Conservation (phyloP, 1,284 basidiomycete genomes). For the Sanghuangporus baumii region DNA sequence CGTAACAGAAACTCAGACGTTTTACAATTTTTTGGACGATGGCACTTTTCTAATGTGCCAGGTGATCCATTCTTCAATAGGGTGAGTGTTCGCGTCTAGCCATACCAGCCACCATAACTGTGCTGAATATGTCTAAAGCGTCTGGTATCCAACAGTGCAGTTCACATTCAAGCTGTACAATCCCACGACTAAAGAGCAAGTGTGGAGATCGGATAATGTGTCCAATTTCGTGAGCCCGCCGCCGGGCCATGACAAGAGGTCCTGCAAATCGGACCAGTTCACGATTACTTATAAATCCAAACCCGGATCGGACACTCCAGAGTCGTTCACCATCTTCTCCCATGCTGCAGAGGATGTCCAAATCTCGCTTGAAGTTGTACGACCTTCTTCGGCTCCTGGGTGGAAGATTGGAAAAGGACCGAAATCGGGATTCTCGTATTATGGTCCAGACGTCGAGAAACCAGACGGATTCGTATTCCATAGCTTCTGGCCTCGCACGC, state of each 20-base stretch:
- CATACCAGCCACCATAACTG: constrained; percentile 14
- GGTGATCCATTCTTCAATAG: constrained; percentile 92
- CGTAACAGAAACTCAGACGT: constrained; percentile 88
- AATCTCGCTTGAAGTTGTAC: constrained; percentile 69
- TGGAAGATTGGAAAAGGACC: constrained; percentile 91
- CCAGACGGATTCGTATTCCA: constrained; percentile 89
- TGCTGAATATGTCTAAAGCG: constrained; percentile 34
- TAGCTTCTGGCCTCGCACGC: constrained; percentile 83
- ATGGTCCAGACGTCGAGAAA: constrained; percentile 69
- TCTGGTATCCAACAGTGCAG: constrained; percentile 94
- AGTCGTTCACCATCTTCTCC: constrained; percentile 77
- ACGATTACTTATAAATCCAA: constrained; percentile 69
- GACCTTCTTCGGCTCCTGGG: constrained; percentile 70
- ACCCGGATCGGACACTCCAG: constrained; percentile 61
- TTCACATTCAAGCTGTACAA: constrained; percentile 92
- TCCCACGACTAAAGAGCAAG: constrained; percentile 68
- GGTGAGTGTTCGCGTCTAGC: constrained; percentile 51
- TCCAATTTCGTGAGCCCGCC: constrained; percentile 77
- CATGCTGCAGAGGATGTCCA: constrained; percentile 80
- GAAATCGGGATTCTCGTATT: constrained; percentile 87
- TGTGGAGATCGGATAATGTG: constrained; percentile 91
- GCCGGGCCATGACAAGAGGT: constrained; percentile 77
- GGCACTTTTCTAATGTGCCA: constrained; percentile 84
- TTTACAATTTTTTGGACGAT: constrained; percentile 83
- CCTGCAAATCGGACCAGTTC: constrained; percentile 87